These are phyloP conservation scores for Voacanga thouarsii DNA, from an alignment of 257 asterid species.

Conservation along the genomic window DNA sequence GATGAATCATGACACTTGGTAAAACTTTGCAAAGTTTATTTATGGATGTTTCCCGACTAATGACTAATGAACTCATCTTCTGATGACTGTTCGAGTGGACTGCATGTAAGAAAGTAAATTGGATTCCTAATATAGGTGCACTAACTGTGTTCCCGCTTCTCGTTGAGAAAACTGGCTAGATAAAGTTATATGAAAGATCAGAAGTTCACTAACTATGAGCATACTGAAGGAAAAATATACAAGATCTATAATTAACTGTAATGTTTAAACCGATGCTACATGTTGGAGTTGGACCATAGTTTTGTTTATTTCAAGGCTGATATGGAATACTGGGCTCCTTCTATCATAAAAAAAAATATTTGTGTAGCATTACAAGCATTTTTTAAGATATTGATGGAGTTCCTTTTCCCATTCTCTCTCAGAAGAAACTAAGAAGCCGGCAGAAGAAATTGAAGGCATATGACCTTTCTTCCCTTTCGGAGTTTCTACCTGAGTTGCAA, in stretches of 20 bases:
- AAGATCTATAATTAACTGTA: no score
- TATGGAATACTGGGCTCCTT: background rate
- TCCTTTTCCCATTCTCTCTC: slow-evolving; percentile 13
- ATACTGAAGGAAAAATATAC: no score
- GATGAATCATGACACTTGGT: background rate
- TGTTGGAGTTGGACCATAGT: background rate
- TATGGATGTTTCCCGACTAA: background rate
- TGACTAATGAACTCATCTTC: no score
- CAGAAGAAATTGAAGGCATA: slow-evolving; percentile 68
- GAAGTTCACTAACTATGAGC: background rate
- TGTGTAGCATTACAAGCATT: background rate
- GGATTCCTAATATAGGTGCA: background rate
- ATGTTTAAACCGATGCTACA: background rate
- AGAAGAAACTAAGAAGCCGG: slow-evolving; percentile 51
- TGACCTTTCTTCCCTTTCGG: slow-evolving; percentile 62
- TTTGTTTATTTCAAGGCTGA: background rate
- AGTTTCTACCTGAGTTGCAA: slow-evolving; percentile 62
- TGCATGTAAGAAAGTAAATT: background rate
- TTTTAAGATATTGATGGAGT: background rate
- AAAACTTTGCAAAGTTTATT: background rate
- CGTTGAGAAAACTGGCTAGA: background rate
- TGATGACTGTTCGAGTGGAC: background rate
- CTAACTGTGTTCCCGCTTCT: background rate
- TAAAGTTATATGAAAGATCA: background rate
- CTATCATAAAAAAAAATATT: background rate